Evolutionary conservation across 345 rosid genomes (phyloP), one percentile per base, ranked within the genome.

Genomic region (Boechera stricta): DNA sequence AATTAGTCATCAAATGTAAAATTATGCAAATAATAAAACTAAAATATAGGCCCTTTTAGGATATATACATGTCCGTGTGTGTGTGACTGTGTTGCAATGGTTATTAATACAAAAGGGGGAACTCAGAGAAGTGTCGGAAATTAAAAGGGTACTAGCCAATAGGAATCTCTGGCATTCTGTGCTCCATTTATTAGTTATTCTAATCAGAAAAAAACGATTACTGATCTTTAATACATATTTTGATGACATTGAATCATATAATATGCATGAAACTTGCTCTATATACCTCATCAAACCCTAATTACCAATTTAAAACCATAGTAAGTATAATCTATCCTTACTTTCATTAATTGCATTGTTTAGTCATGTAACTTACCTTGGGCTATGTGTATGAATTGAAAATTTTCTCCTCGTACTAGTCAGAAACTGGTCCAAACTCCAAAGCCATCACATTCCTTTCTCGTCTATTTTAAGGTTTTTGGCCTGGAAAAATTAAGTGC

Each of bases 101-200:
- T 35, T 77, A 75, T 61, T 38, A 42, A 53, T 55, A 51, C 8
- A 21, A 63, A 67, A 24, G 64, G 54, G 60, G 64, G 31, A 64
- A 77, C 75, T 76, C 70, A 57, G 73, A 64, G 72, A 77, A 65
- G 68, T 66, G 54, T 64, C 59, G 58, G 68, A 66, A 72, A 67
- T 39, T 21, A 38, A 65, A 72, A 28, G 8, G 32, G 62, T 77
- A 77, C 77, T 49, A 73, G 77, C 77, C 69, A 72, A 58, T 78
- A 55, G 28, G 64, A 78, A 31, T 67, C 74, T 72, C 69, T 69
- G 73, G 6, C 52, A 67, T 47, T 66, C 66, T 75, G 41, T 18
- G 64, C 38, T 68, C 21, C 63, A 76, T 61, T 75, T 60, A 59
- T 67, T 29, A 61, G 42, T 31, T 60, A 15, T 32, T 39, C 44